Conservation (phyloP, 1,284 basidiomycete species). For the Waitea zeae region DNA sequence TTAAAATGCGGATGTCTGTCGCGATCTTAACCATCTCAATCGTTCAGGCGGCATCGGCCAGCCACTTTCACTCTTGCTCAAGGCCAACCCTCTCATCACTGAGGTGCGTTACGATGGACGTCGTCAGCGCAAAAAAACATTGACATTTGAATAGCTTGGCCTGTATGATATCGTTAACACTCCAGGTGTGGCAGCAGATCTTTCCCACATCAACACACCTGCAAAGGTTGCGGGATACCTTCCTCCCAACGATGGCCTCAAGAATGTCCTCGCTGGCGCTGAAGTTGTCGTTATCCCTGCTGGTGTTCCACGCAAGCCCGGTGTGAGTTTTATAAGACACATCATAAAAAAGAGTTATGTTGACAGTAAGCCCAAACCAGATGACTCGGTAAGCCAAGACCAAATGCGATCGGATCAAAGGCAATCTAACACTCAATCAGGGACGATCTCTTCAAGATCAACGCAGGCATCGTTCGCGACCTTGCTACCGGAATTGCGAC, state of each 20-base stretch:
- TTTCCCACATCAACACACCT: conserved; percentile 76
- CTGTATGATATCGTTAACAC: conserved; percentile 96
- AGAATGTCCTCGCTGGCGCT: conserved; percentile 71
- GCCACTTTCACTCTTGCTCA: conserved; percentile 82
- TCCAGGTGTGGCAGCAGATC: conserved; percentile 89
- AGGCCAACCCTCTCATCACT: conserved; percentile 70
- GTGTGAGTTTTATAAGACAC: conserved; percentile 39
- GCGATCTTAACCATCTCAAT: conserved; percentile 2
- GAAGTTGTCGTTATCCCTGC: conserved; percentile 93
- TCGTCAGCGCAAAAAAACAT: background rate
- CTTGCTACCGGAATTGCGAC: conserved; percentile 83
- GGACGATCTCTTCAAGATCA: conserved; percentile 97
- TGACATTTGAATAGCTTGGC: conserved; percentile 32
- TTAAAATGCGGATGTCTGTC: conserved; percentile 1
- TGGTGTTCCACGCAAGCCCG: conserved; percentile 93
- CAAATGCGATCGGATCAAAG: background rate
- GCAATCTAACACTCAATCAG: conserved; percentile 21
- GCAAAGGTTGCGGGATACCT: conserved; percentile 68
- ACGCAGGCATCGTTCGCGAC: conserved; percentile 92
- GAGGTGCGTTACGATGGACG: conserved; percentile 24
- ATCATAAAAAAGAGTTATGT: too few relatives aligned
- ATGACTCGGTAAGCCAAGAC: conserved; percentile 50
- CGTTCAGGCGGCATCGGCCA: conserved; percentile 75
- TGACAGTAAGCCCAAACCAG: too few relatives aligned
- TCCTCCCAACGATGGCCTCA: conserved; percentile 62